A percentile compares a stretch with the other conserved stretches of the same genome.
phyloP scores from a whole-genome alignment of 257 asterid species.

The Solanum tarapatanum region DNA sequence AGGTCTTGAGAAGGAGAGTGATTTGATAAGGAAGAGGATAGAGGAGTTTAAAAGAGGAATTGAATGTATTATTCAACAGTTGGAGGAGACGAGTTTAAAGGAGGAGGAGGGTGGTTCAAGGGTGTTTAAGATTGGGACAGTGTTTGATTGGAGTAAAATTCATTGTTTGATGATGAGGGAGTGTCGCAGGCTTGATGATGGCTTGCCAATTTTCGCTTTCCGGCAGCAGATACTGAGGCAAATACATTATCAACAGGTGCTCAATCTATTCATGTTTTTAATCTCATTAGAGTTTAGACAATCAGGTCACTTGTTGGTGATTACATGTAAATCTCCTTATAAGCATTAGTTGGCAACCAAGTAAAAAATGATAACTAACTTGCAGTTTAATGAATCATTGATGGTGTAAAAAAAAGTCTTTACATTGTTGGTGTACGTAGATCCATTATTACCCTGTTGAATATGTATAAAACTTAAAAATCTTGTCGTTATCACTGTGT shows the following conservation, averaged over 20 bases:
- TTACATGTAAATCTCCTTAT: neutral
- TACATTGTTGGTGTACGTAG: neutral
- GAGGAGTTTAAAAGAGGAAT: conserved; percentile 50
- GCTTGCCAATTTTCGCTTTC: conserved; percentile 68
- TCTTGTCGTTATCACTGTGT: neutral
- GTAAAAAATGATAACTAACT: neutral
- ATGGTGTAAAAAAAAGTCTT: neutral
- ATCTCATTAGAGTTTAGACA: neutral
- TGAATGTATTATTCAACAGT: conserved; percentile 26
- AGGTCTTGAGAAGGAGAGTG: conserved; percentile 40
- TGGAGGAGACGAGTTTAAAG: conserved; percentile 27
- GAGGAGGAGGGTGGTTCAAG: conserved; percentile 1
- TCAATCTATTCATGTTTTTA: neutral
- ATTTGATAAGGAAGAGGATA: conserved; percentile 15
- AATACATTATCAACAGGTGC: conserved; percentile 56
- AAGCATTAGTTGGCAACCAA: neutral
- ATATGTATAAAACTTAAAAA: neutral
- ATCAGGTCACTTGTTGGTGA: neutral
- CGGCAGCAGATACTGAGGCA: conserved; percentile 35
- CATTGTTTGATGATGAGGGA: conserved; percentile 63
- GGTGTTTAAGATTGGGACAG: conserved; percentile 28
- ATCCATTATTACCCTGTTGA: neutral
- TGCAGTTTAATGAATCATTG: neutral
- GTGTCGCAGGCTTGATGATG: conserved; percentile 65
- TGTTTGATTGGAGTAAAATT: conserved; percentile 48